These are phyloP conservation scores for Hericium erinaceus DNA, from an alignment of 768 basidiomycete genomes.

Conservation along the genomic window DNA sequence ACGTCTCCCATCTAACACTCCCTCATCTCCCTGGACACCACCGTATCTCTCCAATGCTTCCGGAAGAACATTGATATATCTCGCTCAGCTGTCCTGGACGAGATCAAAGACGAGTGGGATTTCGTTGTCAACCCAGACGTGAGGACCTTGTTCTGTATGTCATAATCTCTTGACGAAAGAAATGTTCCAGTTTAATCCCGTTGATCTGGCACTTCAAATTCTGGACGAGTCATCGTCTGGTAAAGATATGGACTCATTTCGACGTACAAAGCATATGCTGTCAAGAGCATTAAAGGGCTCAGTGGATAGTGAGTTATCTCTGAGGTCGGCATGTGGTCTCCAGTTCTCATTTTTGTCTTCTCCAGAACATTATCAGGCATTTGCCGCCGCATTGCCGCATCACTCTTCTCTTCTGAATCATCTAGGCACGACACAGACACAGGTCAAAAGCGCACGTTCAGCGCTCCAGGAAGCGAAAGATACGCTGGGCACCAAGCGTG, in stretches of 20 bases:
- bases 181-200: constrained; percentile 73
- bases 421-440: constrained; percentile 62
- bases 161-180: constrained; percentile 7
- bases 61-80: too few species aligned
- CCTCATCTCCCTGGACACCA: background rate
- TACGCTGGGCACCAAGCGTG: constrained; percentile 67
- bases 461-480: constrained; percentile 75
- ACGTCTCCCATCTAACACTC: constrained; percentile 1
- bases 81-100: constrained; percentile 63
- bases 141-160: constrained; percentile 18
- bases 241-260: constrained; percentile 71
- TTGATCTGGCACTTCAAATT: constrained; percentile 85
- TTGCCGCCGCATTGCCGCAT: constrained; percentile 88
- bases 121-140: constrained; percentile 79
- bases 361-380: constrained; percentile 87
- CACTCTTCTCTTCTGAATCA: constrained; percentile 73
- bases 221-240: constrained; percentile 68
- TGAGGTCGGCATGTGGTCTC: constrained; percentile 12
- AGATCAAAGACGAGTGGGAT: constrained; percentile 87
- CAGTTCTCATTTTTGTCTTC: background rate
- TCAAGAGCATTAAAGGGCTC: constrained; percentile 79
- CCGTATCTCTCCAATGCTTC: background rate
- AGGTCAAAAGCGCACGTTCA: constrained; percentile 62
- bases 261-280: constrained; percentile 64
- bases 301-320: constrained; percentile 61